Conservation (phyloP, 139 green algal species). For the Auxenochlorella protothecoides region DNA sequence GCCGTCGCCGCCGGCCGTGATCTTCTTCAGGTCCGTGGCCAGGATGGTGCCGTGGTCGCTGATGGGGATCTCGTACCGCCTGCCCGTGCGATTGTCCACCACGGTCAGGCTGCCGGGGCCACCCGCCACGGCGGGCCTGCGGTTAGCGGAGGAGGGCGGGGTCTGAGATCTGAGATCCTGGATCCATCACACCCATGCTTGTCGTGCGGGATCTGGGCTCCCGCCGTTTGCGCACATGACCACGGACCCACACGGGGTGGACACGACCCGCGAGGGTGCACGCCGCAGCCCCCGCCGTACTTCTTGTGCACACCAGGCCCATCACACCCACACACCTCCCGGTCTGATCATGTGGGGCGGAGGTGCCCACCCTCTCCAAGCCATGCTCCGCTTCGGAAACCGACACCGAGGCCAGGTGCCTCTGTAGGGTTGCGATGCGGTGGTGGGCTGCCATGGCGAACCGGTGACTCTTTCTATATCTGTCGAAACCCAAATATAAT, state of each 20-base stretch:
- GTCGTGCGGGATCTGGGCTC: no score
- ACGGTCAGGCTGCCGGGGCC: conserved; percentile 67
- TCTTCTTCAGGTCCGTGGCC: conserved; percentile 79
- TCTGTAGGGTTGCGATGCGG: no score
- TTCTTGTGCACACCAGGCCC: neutral
- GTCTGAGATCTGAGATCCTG: no score
- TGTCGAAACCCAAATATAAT: no score
- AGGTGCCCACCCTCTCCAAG: no score
- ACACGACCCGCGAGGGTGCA: neutral
- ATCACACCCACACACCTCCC: neutral
- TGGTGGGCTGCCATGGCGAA: no score
- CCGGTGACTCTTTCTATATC: no score
- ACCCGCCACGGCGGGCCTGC: conserved; percentile 28
- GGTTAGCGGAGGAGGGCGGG: neutral
- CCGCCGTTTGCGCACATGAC: no score
- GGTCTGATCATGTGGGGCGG: no score
- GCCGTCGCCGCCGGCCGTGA: conserved; percentile 79
- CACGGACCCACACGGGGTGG: neutral
- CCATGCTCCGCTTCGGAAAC: no score
- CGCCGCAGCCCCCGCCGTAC: neutral
- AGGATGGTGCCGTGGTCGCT: conserved; percentile 73
- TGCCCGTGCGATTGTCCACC: conserved; percentile 77
- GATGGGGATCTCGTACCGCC: conserved; percentile 82
- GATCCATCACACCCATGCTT: no score
- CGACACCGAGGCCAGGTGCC: no score